Conservation (phyloP, 202 grass and related monocot species). For the Cymbopogon flexuosus region DNA sequence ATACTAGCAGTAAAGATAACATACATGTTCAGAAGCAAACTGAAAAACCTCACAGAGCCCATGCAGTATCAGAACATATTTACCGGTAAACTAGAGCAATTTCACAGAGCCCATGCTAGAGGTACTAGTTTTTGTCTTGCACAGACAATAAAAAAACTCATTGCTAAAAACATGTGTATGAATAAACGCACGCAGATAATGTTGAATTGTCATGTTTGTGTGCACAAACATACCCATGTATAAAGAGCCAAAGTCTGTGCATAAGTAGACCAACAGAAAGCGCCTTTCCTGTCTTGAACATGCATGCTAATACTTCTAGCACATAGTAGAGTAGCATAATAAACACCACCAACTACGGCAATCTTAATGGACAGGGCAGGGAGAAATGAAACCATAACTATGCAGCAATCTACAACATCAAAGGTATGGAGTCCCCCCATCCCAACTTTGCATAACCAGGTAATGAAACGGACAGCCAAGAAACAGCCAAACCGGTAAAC, state of each 20-base stretch:
- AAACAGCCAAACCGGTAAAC: neutral
- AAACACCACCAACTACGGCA: slow-evolving; percentile 2
- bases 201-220: neutral
- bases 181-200: neutral
- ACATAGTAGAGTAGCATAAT: neutral
- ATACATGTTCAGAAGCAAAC: neutral
- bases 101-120: neutral
- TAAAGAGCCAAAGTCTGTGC: neutral
- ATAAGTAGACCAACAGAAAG: neutral
- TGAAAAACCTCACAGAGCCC: neutral
- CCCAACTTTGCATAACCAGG: neutral
- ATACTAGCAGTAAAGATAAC: neutral
- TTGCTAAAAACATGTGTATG: neutral
- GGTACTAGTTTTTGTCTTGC: neutral
- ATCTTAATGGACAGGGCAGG: neutral
- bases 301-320: neutral
- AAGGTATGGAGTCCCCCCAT: neutral
- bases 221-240: neutral
- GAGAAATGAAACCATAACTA: neutral
- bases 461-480: neutral
- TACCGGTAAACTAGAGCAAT: neutral
- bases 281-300: neutral
- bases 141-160: neutral
- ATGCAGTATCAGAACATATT: neutral
- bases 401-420: slow-evolving; percentile 5